Base-by-base conservation (phyloP, 1,284 basidiomycete genomes). In the Moesziomyces globuligerus region DNA sequence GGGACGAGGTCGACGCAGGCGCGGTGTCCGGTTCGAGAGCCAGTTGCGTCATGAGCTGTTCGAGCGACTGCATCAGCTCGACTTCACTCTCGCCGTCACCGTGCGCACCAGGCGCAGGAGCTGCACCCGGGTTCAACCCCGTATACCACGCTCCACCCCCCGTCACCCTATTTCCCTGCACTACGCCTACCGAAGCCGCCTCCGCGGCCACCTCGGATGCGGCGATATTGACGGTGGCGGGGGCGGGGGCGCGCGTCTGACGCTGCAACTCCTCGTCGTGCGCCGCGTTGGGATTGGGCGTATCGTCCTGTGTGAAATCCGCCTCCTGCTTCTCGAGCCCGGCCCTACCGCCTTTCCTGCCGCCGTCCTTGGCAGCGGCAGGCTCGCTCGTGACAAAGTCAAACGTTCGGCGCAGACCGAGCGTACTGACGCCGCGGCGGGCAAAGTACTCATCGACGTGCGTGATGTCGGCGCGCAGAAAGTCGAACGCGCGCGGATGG, bases 361-460 rank as follows among this genome's bases (percentile, higher is more conserved):
- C 50, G 7, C 39, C 56, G 9, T 44, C 57, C 25, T 23, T 38
- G 2, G 41, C 41, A n/a, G n/a, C n/a, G 11, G 36, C 45, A 4
- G 58, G 58, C 36, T 71, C 67, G 4, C 44, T 32, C 1, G 76
- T 57, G 29, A 81, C 59, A 47, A 77, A 80, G 18, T 95, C 93
- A 83, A 98, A 99, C 37, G 89, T 89, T 32, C 88, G 86, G 48
- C 91, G 86, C 32, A 97, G 83, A 2, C 95, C 94, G 32, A 99
- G 85, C 56, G 90, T 90, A 39, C 78, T 83, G 0, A 92, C 92
- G 21, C 89, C 87, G 62, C 89, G 86, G 43, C 75, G 76, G 2
- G 87, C 85, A 83, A 98, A 99, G 83, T 92, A 98, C 38, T 93
- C 93, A 69, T 98, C 94, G 37, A 95, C 86, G 82, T 98, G 98